Evolutionary conservation across 2,329 filamentous ascomycete species (phyloP).

Genomic region (Colletotrichum lini): DNA sequence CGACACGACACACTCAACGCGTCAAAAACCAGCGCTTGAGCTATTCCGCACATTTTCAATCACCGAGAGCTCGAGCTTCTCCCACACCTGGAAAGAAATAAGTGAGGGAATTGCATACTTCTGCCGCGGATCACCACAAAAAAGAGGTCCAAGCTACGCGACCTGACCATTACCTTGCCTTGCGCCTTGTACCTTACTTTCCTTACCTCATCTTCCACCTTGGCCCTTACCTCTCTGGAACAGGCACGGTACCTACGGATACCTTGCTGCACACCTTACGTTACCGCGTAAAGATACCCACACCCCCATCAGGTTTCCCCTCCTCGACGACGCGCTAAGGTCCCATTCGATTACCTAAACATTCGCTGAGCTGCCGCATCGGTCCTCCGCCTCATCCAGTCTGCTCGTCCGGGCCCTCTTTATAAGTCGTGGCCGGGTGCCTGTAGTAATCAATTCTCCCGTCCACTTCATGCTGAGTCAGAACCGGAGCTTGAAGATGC

Average conservation of each 20-base stretch:
- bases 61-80: neutral
- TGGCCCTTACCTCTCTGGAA: conserved; percentile 32
- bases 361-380: conserved; percentile 41
- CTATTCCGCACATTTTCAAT: neutral
- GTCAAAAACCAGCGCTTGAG: conserved; percentile 23
- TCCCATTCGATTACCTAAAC: conserved; percentile 42
- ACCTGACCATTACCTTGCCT: conserved; percentile 17
- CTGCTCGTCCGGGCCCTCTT: conserved; percentile 41
- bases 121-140: conserved; percentile 31
- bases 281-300: conserved; percentile 38
- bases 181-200: conserved; percentile 27
- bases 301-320: conserved; percentile 40
- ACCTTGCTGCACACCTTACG: conserved; percentile 35
- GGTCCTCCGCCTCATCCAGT: conserved; percentile 39
- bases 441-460: conserved; percentile 44
- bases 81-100: conserved; percentile 27
- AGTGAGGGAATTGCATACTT: conserved; percentile 23
- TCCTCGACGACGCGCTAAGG: conserved; percentile 42
- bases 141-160: conserved; percentile 36
- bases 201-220: conserved; percentile 7
- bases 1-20: conserved; percentile 37
- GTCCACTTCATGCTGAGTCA: conserved; percentile 44
- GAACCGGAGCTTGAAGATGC: conserved; percentile 44
- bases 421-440: conserved; percentile 39
- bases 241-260: conserved; percentile 31